Evolutionary conservation across 2,329 filamentous ascomycete species (phyloP), one percentile per base, ranked within the genome.

Genomic region (Stagonosporopsis tanaceti): DNA sequence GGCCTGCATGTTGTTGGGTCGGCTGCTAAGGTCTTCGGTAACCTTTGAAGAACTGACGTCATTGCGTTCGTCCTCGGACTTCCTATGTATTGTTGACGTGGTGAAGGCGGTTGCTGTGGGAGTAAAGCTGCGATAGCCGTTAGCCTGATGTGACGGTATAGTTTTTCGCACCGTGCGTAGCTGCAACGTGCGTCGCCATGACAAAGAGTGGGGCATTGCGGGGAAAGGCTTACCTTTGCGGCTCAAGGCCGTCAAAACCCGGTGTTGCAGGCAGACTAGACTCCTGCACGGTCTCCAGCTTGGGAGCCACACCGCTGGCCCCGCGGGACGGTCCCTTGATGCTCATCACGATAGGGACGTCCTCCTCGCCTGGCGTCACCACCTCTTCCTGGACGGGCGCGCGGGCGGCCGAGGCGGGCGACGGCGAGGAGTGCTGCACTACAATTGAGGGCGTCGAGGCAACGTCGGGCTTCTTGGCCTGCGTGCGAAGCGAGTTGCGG

Each of bases 241-340:
- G 64, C 50, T 70, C 69, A 45, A 71, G 53, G 54, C 64, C 67
- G 76, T 81, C 69, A 61, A 77, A 79, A 14, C 79, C 81, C 14
- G 91, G 90, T 1, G 90, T 91, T 47, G 87, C 88, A 44, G 79
- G 79, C 50, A 92, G 85, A 78, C 92, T 95, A 51, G 90, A 88
- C 81, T 97, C 94, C 73, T 97, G 90, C 15, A 98, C 94, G 0
- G 95, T 97, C 78, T 96, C 94, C 55, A 97, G 80, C 45, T 86
- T 86, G 46, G 88, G 84, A 48, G 83, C 84, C 55, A 60, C 65
- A 48, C 82, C 84, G 71, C 82, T 87, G 50, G 83, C 81, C 58
- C 84, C 85, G 63, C 88, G 86, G 71, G 75, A 68, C 12, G 76
- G 69, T 14, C 67, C 72, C 63, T 81, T 81, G 45, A 76, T 71